These are phyloP conservation scores for Aspergillus sp. DNA, from an alignment of 2,329 filamentous ascomycete species.

Conservation along the genomic window DNA sequence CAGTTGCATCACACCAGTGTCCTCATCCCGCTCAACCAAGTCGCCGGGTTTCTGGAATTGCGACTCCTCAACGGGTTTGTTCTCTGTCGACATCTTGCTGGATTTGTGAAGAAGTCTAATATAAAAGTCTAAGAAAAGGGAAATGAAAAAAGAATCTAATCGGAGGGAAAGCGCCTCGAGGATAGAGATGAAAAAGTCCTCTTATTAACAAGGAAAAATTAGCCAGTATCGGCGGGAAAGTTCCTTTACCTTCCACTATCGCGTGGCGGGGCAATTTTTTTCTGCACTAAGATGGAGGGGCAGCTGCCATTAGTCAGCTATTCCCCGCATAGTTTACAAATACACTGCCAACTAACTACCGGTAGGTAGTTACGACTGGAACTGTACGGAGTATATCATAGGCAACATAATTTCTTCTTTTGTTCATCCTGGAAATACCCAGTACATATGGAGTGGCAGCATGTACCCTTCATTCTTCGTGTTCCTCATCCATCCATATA, in stretches of 20 bases:
- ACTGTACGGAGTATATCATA: too few relatives aligned
- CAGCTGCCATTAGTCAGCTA: slow-evolving; percentile 21
- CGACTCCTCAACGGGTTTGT: slow-evolving; percentile 25
- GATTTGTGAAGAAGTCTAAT: neutral
- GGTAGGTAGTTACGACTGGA: too few relatives aligned
- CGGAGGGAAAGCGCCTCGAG: neutral
- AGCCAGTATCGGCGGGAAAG: slow-evolving; percentile 25
- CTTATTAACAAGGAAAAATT: slow-evolving; percentile 19
- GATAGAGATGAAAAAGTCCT: slow-evolving; percentile 2
- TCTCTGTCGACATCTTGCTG: slow-evolving; percentile 28
- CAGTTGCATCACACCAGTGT: slow-evolving; percentile 44
- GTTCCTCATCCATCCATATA: neutral
- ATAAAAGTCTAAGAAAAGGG: neutral
- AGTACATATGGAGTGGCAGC: too few relatives aligned
- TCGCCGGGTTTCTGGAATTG: slow-evolving; percentile 41
- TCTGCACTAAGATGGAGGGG: slow-evolving; percentile 25
- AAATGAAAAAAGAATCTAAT: neutral
- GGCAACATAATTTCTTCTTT: neutral
- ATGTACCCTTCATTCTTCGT: too few relatives aligned
- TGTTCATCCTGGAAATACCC: too few relatives aligned
- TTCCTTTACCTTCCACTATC: slow-evolving; percentile 28
- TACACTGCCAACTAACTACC: neutral
- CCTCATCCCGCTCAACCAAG: slow-evolving; percentile 38
- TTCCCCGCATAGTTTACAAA: neutral
- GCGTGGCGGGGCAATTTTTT: slow-evolving; percentile 21